Percentiles rank a stretch among this genome's conserved stretches.
These are phyloP conservation scores for Xylaria grammica DNA, from an alignment of 495 filamentous ascomycete genomes.

Conservation along the genomic window DNA sequence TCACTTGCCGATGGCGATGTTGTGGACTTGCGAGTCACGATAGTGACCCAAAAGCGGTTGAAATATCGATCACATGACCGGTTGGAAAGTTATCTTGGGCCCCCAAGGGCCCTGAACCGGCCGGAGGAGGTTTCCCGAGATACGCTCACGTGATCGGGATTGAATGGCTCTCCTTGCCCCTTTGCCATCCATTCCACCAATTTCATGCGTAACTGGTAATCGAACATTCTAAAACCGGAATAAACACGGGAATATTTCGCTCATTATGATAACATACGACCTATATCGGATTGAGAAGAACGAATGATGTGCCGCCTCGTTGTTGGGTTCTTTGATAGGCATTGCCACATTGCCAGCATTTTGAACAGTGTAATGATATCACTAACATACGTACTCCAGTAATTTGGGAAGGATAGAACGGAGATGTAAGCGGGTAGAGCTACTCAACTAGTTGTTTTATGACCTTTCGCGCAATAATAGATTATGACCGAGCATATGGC, in stretches of 20 bases:
- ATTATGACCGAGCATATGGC: too few relatives aligned
- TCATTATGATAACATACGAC: neutral
- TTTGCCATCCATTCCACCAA: neutral
- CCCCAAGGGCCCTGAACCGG: neutral
- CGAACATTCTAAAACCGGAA: neutral
- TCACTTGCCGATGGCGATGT: neutral
- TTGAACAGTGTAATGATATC: neutral
- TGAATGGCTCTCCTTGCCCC: neutral
- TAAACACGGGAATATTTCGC: neutral
- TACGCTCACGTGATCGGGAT: constrained; percentile 25
- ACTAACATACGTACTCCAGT: neutral
- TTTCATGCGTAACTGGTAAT: neutral
- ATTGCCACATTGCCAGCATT: too few relatives aligned
- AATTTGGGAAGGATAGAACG: too few relatives aligned
- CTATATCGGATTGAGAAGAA: neutral
- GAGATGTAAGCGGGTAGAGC: too few relatives aligned
- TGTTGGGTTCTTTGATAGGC: neutral
- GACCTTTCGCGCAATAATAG: too few relatives aligned
- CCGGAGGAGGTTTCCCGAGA: constrained; percentile 12
- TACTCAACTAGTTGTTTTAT: too few relatives aligned
- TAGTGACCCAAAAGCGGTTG: neutral
- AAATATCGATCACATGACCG: constrained; percentile 24
- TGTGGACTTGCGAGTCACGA: too few relatives aligned
- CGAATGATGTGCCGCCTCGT: neutral
- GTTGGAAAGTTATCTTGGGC: neutral